These are phyloP conservation scores for Plasmodium vivax DNA, from an alignment of 169 alveolate genomes.

Conservation along the genomic window DNA sequence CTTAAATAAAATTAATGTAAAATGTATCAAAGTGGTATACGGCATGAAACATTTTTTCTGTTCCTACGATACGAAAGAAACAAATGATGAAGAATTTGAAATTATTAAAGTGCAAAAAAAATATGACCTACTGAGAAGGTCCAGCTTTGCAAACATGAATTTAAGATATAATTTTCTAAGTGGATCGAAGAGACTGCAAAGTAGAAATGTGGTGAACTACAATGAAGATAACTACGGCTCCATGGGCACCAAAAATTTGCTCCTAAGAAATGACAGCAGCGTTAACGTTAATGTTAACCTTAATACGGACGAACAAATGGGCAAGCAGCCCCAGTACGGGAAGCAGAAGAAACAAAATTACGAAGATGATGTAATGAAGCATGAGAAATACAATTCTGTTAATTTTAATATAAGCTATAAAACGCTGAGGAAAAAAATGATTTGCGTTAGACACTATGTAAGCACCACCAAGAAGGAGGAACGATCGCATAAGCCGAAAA, in stretches of 20 bases:
- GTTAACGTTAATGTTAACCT: slow-evolving; percentile 8
- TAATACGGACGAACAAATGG: slow-evolving; percentile 9
- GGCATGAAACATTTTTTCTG: slow-evolving; percentile 70
- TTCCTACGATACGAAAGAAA: slow-evolving; percentile 56
- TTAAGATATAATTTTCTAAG: slow-evolving; percentile 31
- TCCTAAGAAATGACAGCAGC: slow-evolving; percentile 1
- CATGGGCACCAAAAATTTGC: not conserved
- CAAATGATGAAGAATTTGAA: slow-evolving; percentile 46
- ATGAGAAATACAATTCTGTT: slow-evolving; percentile 57
- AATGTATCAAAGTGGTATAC: slow-evolving; percentile 41
- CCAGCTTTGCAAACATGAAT: slow-evolving; percentile 37
- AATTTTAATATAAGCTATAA: slow-evolving; percentile 62
- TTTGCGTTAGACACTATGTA: slow-evolving; percentile 44
- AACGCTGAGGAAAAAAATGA: slow-evolving; percentile 60
- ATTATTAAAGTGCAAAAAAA: slow-evolving; percentile 58
- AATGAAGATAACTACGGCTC: not conserved
- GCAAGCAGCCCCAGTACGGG: slow-evolving; percentile 45
- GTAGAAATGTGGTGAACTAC: not conserved
- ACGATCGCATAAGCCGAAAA: not conserved
- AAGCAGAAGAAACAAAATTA: slow-evolving; percentile 36
- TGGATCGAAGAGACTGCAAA: slow-evolving; percentile 41
- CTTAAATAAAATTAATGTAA: slow-evolving; percentile 35
- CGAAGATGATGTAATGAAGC: slow-evolving; percentile 41
- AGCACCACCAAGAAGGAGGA: slow-evolving; percentile 21
- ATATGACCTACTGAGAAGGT: slow-evolving; percentile 25